Evolutionary conservation across 2,329 filamentous ascomycete species (phyloP).

Genomic region (Scytalidium sp.): DNA sequence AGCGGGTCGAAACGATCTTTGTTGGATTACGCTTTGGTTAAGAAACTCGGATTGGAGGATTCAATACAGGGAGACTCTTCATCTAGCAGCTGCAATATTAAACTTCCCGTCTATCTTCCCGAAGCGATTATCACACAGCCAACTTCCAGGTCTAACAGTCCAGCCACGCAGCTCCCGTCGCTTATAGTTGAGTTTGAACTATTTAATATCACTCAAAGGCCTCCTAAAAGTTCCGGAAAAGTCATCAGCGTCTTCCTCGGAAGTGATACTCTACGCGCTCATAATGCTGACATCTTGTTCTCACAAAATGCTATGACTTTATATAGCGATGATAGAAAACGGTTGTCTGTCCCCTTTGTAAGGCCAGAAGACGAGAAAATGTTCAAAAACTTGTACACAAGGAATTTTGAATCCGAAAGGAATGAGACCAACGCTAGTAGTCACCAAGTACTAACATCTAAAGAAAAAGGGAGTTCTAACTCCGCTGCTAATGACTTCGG

Average conservation of each 20-base stretch:
- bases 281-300: slow-evolving; percentile 87
- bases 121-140: slow-evolving; percentile 82
- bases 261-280: slow-evolving; percentile 79
- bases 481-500: slow-evolving; percentile 8
- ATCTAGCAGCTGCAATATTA: slow-evolving; percentile 67
- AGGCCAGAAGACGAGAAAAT: slow-evolving; percentile 81
- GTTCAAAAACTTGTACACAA: slow-evolving; percentile 75
- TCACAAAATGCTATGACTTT: slow-evolving; percentile 88
- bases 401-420: slow-evolving; percentile 50
- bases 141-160: slow-evolving; percentile 69
- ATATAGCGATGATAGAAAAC: slow-evolving; percentile 82
- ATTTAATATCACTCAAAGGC: slow-evolving; percentile 51
- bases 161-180: slow-evolving; percentile 76
- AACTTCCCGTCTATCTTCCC: slow-evolving; percentile 81
- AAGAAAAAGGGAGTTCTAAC: slow-evolving; percentile 10
- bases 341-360: slow-evolving; percentile 86
- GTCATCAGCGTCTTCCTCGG: slow-evolving; percentile 84
- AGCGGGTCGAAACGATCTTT: slow-evolving; percentile 86
- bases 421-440: slow-evolving; percentile 51
- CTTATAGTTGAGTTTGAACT: slow-evolving; percentile 78
- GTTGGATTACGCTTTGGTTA: slow-evolving; percentile 72
- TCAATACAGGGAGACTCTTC: slow-evolving; percentile 61
- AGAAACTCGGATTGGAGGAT: slow-evolving; percentile 68
- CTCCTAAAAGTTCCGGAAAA: slow-evolving; percentile 50
- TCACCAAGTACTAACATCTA: slow-evolving; percentile 17